phyloP scores from a whole-genome alignment of 176 grass and related monocot species.

The Carex littledalei region DNA sequence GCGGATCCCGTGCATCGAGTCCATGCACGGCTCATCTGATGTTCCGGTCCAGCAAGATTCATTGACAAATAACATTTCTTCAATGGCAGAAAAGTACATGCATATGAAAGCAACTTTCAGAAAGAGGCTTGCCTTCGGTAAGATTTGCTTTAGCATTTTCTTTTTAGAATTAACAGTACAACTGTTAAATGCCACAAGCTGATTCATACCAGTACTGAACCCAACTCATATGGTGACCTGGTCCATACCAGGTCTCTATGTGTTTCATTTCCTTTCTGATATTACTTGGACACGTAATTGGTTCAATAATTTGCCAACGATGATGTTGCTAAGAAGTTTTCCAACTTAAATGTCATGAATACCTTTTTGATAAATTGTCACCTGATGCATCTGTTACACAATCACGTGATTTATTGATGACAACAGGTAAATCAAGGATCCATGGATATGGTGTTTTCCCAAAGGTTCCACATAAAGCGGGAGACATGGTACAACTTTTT shows the following conservation, averaged over 20 bases:
- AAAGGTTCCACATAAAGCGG: conserved; percentile 90
- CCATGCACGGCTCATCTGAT: conserved; percentile 53
- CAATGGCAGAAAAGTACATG: conserved; percentile 89
- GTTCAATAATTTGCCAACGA: not conserved
- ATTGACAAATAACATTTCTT: conserved; percentile 48
- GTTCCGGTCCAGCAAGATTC: conserved; percentile 39
- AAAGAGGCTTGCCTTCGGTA: conserved; percentile 91
- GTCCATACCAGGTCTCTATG: not conserved
- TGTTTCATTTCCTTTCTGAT: not conserved
- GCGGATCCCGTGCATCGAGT: conserved; percentile 39
- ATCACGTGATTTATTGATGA: not conserved
- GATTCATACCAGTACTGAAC: not conserved
- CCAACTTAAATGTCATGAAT: not conserved
- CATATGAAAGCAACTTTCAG: conserved; percentile 77
- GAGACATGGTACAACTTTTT: conserved; percentile 74
- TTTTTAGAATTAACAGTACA: conserved; percentile 1
- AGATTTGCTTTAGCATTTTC: conserved; percentile 21
- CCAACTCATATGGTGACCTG: not conserved
- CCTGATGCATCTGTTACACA: not conserved
- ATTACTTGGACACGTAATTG: not conserved
- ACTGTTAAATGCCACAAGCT: not conserved
- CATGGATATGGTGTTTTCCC: conserved; percentile 98
- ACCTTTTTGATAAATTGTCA: not conserved
- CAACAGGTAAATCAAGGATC: conserved; percentile 97
- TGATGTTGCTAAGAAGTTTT: not conserved